Conservation (phyloP, 352 stramenopile genomes). For the Phytophthora hibernalis region DNA sequence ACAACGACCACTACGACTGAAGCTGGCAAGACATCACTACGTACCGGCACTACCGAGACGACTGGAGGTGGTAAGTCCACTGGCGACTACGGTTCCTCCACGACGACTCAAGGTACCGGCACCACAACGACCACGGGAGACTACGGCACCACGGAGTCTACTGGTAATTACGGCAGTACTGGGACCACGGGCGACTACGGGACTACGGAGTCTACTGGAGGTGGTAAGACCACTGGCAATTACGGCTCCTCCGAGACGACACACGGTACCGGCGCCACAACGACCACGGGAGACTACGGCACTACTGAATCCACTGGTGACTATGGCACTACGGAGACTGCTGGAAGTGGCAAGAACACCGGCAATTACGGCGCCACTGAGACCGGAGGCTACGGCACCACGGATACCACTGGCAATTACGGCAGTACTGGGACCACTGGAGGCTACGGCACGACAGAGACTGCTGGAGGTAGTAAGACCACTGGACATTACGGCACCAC, state of each 20-base stretch:
- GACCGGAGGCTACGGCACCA: too few relatives aligned
- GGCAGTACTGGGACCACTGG: neutral
- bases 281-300: neutral
- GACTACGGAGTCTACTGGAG: too few relatives aligned
- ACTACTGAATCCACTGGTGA: neutral
- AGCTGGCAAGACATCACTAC: neutral
- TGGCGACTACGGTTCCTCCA: neutral
- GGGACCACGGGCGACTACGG: too few relatives aligned
- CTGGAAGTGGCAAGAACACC: neutral
- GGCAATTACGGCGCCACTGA: neutral
- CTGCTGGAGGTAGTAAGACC: neutral
- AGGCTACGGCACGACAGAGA: neutral
- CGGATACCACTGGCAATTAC: neutral
- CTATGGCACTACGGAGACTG: neutral
- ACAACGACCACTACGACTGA: neutral
- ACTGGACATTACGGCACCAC: conserved; percentile 1
- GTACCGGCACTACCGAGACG: neutral
- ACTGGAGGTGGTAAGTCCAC: neutral
- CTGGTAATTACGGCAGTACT: neutral
- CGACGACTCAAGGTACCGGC: neutral
- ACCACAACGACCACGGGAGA: neutral
- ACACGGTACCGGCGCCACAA: neutral
- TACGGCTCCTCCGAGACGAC: neutral
- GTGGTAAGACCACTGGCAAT: neutral
- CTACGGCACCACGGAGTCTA: neutral